Evolutionary conservation across 768 basidiomycete species (phyloP).

Genomic region (Termitomyces sp.): DNA sequence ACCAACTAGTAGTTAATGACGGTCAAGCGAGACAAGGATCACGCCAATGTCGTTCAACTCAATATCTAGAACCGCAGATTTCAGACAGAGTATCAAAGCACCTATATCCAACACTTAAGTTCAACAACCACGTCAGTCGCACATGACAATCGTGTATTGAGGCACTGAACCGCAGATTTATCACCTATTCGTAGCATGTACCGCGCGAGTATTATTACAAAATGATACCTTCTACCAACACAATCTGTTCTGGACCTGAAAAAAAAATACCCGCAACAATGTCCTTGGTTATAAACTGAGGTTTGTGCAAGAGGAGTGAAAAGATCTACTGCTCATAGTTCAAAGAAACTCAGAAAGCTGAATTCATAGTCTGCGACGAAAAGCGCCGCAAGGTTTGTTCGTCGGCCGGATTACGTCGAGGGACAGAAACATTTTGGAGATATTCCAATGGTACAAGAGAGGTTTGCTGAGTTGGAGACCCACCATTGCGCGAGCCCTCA

Average conservation of each 20-base stretch:
- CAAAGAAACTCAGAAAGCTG: neutral
- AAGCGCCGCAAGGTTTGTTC: conserved; percentile 60
- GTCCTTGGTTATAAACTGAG: neutral
- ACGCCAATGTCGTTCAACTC: neutral
- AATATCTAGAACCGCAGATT: neutral
- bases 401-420: conserved; percentile 57
- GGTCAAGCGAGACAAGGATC: neutral
- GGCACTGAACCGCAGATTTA: neutral
- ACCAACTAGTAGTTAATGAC: neutral
- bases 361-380: conserved; percentile 22
- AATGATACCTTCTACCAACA: neutral
- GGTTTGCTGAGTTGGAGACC: conserved; percentile 19
- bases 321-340: neutral
- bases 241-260: neutral
- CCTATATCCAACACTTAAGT: neutral
- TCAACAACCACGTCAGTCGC: neutral
- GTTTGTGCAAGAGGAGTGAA: neutral
- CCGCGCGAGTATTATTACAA: neutral
- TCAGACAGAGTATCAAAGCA: neutral
- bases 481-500: conserved; percentile 24
- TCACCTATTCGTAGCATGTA: neutral
- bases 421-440: conserved; percentile 48
- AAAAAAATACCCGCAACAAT: neutral
- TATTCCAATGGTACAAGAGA: conserved; percentile 59
- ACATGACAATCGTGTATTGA: neutral